Base-by-base conservation (phyloP, 2,329 filamentous ascomycete species). In the Ceratocystiopsis minuta region DNA sequence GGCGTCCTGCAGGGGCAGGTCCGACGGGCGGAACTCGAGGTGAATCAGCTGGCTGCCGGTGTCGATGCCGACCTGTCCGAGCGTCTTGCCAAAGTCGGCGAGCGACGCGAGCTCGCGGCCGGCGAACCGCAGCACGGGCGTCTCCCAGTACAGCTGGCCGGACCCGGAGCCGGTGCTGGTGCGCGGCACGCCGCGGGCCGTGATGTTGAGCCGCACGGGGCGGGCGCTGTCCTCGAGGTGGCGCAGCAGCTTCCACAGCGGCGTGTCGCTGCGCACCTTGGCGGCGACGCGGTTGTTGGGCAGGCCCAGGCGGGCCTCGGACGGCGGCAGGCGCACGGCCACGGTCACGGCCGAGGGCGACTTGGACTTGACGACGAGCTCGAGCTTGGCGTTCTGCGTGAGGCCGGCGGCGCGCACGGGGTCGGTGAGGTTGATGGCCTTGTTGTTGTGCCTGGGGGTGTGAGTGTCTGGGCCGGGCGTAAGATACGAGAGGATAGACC, bases 191-290 rank as follows among this genome's bases (percentile, higher is more conserved):
- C 78, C 85, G 46, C 87, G 70, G 14, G 78, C 85, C 0, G 90
- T 96, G 51, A 98, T 73, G 56, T 95, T 95, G 49, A 83, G 43
- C 66, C 48, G 73, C 42, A 61, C 66, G 10, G 68, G 69, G 44
- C 67, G 66, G 39, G 67, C 75, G n/a, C 72, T 72, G 48, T 80
- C 80, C 60, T 98, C 90, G 50, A 96, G 93, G 55, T 90, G 84
- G 45, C 90, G 79, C 43, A 98, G 57, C 24, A 96, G 67, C 50
- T 85, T 73, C 90, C 90, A 98, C 59, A 98, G 57, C 16, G 85
- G 83, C 33, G 84, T 83, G 49, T 84, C 80, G 57, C 82, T 93
- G 1, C 87, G 78, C 46, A 96, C 86, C 55, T 90, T 94, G 55
- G 90, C 78, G 43, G 77, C 74, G 35, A 93, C 61, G 28, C 86